phyloP scores from a whole-genome alignment of 441 rosid genomes.

The Erodium chrysanthum region DNA sequence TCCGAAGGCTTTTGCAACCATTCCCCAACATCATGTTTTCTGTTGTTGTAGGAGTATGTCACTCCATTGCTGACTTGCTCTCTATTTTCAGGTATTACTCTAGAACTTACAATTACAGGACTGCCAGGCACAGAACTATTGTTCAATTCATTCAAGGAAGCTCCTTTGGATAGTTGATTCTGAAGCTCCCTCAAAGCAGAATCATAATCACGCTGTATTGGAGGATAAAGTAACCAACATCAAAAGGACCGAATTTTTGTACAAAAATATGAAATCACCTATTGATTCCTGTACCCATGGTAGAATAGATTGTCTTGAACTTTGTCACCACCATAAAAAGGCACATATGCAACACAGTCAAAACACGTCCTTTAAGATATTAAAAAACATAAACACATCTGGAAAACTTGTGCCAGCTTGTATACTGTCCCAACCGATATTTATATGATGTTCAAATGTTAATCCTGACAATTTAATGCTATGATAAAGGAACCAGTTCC shows the following conservation, averaged over 20 bases:
- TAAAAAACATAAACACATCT: background rate
- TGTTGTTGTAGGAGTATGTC: conserved; percentile 22
- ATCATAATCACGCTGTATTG: conserved; percentile 43
- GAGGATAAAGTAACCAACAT: conserved; percentile 11
- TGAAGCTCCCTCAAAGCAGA: conserved; percentile 50
- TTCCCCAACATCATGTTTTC: conserved; percentile 33
- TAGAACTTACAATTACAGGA: conserved; percentile 22
- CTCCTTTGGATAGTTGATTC: conserved; percentile 36
- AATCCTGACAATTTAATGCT: background rate
- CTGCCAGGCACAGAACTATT: conserved; percentile 14
- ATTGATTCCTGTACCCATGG: conserved; percentile 3
- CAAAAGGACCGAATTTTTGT: background rate
- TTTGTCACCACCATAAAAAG: background rate
- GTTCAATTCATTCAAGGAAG: conserved; percentile 37
- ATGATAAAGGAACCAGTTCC: background rate
- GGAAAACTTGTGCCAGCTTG: background rate
- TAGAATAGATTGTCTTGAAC: background rate
- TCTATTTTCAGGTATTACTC: conserved; percentile 17
- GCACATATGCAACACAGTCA: background rate
- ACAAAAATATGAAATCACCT: conserved; percentile 1
- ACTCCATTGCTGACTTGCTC: conserved; percentile 19
- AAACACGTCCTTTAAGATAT: background rate
- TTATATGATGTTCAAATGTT: background rate
- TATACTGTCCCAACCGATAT: background rate
- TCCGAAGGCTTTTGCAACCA: conserved; percentile 42